Conservation (phyloP, 2,329 filamentous ascomycete species). For the Epichloe glyceriae region DNA sequence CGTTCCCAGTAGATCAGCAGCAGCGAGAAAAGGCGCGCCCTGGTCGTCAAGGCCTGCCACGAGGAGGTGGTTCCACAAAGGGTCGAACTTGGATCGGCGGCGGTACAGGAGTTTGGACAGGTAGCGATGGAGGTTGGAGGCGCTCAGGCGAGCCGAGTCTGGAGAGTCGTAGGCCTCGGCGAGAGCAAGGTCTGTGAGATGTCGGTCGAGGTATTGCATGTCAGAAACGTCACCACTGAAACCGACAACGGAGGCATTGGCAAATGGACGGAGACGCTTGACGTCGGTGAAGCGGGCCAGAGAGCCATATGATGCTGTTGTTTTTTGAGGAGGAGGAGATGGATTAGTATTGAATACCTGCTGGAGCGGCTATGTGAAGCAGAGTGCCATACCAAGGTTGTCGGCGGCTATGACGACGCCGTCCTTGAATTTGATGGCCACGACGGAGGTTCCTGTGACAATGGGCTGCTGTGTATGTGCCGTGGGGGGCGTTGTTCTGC, state of each 20-base stretch:
- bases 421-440: conserved; percentile 90
- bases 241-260: conserved; percentile 70
- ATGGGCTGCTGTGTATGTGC: conserved; percentile 85
- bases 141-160: conserved; percentile 49
- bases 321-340: neutral
- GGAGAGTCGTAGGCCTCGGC: conserved; percentile 65
- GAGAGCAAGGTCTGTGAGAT: conserved; percentile 76
- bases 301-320: conserved; percentile 85
- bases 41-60: conserved; percentile 78
- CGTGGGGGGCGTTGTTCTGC: conserved; percentile 55
- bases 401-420: conserved; percentile 95
- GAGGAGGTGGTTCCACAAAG: conserved; percentile 91
- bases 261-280: conserved; percentile 85
- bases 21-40: conserved; percentile 76
- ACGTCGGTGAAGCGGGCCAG: conserved; percentile 93
- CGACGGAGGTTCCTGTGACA: conserved; percentile 90
- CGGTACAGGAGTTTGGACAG: conserved; percentile 92
- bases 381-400: conserved; percentile 59
- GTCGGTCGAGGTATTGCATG: conserved; percentile 96
- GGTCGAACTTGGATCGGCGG: conserved; percentile 89
- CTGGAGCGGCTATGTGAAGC: neutral
- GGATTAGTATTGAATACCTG: neutral
- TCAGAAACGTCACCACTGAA: conserved; percentile 96
- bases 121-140: conserved; percentile 93
- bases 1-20: conserved; percentile 82